Conservation (phyloP, 495 filamentous ascomycete genomes). For the Hypoxylon lenormandii region DNA sequence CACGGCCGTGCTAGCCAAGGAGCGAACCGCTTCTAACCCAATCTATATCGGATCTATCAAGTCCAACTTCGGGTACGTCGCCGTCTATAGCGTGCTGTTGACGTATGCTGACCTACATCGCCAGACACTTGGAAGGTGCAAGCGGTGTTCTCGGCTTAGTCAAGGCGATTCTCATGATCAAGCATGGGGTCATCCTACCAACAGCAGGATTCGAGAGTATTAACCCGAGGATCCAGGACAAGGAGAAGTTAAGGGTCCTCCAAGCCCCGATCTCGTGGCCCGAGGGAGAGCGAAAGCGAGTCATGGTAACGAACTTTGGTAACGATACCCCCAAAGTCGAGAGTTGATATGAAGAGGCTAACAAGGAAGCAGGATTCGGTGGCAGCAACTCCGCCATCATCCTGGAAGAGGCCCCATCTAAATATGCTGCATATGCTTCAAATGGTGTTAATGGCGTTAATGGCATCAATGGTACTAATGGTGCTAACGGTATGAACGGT, state of each 20-base stretch:
- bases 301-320: slow-evolving; percentile 55
- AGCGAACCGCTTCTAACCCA: slow-evolving; percentile 47
- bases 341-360: background rate
- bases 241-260: slow-evolving; percentile 55
- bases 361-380: slow-evolving; percentile 49
- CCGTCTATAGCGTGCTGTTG: background rate
- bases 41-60: slow-evolving; percentile 68
- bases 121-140: slow-evolving; percentile 62
- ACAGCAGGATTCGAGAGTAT: slow-evolving; percentile 58
- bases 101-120: background rate
- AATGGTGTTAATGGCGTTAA: background rate
- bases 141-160: slow-evolving; percentile 66
- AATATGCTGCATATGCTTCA: too few relatives aligned
- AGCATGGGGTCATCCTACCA: slow-evolving; percentile 61
- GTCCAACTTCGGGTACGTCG: slow-evolving; percentile 61
- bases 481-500: too few relatives aligned
- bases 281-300: slow-evolving; percentile 47
- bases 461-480: background rate
- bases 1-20: slow-evolving; percentile 53
- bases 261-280: slow-evolving; percentile 52
- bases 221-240: slow-evolving; percentile 52
- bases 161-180: slow-evolving; percentile 66
- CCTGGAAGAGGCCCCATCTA: slow-evolving; percentile 27
- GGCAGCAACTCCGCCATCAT: slow-evolving; percentile 52
- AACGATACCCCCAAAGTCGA: background rate